Evolutionary conservation across 139 green algal genomes (phyloP).

Genomic region (Picochlorum sp.): DNA sequence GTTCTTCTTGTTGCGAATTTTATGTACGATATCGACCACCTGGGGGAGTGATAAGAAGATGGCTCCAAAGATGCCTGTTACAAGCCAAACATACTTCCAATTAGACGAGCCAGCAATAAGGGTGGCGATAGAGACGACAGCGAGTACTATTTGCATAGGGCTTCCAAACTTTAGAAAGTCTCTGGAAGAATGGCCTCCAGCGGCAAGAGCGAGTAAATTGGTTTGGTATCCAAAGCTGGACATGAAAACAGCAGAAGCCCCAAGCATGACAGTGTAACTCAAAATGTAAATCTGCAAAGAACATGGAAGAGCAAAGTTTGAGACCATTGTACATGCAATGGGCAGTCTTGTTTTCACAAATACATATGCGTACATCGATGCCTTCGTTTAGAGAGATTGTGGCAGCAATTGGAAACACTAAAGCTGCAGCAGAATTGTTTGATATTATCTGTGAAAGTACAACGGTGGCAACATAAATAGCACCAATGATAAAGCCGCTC

Average conservation of each 20-base stretch:
- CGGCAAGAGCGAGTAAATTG: conserved; percentile 58
- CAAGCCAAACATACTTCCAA: conserved; percentile 19
- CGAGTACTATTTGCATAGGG: conserved; percentile 22
- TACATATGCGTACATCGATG: too few species aligned
- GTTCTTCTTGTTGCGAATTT: neutral
- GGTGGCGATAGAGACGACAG: conserved; percentile 12
- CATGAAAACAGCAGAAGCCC: conserved; percentile 42
- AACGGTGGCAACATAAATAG: conserved; percentile 38
- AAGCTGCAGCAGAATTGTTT: conserved; percentile 47
- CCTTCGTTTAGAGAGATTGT: conserved; percentile 23
- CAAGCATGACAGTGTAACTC: conserved; percentile 36
- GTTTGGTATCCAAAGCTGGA: conserved; percentile 63
- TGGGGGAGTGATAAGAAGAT: conserved; percentile 12
- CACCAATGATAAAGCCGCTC: conserved; percentile 22
- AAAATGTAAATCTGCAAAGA: conserved; percentile 33
- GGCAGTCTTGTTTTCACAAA: neutral
- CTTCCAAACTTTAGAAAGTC: conserved; percentile 41
- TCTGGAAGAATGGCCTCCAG: conserved; percentile 40
- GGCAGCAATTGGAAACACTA: conserved; percentile 38
- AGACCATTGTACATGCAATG: neutral
- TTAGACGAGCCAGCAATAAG: conserved; percentile 1
- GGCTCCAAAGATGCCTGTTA: conserved; percentile 7
- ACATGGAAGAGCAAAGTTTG: too few species aligned
- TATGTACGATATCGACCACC: neutral
- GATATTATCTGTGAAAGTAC: conserved; percentile 44